A percentile compares a stretch with the other conserved stretches of the same genome.
Conservation (phyloP, 2,329 filamentous ascomycete genomes). For the Tetracladium maxilliforme region DNA sequence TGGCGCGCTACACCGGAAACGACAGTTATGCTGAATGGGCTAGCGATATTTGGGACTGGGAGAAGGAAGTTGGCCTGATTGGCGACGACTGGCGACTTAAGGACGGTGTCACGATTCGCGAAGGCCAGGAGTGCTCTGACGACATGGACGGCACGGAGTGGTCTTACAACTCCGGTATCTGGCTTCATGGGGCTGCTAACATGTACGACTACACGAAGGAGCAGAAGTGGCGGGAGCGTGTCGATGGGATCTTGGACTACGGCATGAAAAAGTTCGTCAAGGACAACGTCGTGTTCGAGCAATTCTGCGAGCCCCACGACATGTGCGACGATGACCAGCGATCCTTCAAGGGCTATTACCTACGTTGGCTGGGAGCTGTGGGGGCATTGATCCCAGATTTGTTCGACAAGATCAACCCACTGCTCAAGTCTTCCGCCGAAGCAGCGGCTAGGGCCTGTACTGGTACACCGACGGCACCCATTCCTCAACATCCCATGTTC, state of each 20-base stretch:
- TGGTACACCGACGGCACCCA: slow-evolving; percentile 30
- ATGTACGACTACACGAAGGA: slow-evolving; percentile 25
- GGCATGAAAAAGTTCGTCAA: slow-evolving; percentile 39
- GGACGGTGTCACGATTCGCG: slow-evolving; percentile 30
- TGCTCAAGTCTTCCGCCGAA: slow-evolving; percentile 35
- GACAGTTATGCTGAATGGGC: slow-evolving; percentile 64
- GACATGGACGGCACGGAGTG: slow-evolving; percentile 39
- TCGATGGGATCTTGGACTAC: slow-evolving; percentile 39
- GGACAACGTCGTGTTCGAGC: slow-evolving; percentile 45
- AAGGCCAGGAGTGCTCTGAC: slow-evolving; percentile 20
- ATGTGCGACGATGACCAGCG: slow-evolving; percentile 47
- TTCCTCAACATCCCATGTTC: too few species aligned
- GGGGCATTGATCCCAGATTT: slow-evolving; percentile 51
- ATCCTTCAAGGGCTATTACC: slow-evolving; percentile 49
- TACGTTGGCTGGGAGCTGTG: slow-evolving; percentile 44
- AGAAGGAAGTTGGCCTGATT: slow-evolving; percentile 37
- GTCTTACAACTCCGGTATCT: slow-evolving; percentile 52
- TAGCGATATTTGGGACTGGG: slow-evolving; percentile 52
- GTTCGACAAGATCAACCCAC: slow-evolving; percentile 31
- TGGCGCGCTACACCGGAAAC: slow-evolving; percentile 65
- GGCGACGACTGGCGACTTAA: slow-evolving; percentile 22
- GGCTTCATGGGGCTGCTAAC: slow-evolving; percentile 30
- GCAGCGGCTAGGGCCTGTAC: slow-evolving; percentile 42
- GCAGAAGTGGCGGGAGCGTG: slow-evolving; percentile 38
- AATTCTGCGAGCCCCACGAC: slow-evolving; percentile 46